Conservation (phyloP, 225 moss, liverwort and hornwort species). For the Rhytidiadelphus loreus region DNA sequence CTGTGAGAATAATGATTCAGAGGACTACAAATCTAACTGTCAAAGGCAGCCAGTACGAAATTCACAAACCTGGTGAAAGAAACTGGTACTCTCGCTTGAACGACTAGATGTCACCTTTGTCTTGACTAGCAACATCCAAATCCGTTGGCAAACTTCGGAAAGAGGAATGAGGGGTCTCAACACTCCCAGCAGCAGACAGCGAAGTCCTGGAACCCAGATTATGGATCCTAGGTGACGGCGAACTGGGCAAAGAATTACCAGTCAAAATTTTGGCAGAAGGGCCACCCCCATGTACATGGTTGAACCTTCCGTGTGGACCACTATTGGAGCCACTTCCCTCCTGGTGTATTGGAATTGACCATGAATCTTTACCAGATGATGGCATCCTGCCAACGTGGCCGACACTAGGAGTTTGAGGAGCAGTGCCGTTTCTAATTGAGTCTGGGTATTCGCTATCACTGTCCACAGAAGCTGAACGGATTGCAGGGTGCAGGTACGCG, state of each 20-base stretch:
- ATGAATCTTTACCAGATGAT: background rate
- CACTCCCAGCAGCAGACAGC: background rate
- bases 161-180: background rate
- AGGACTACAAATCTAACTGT: background rate
- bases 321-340: background rate
- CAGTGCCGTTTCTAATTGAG: constrained; percentile 13
- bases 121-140: background rate
- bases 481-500: constrained; percentile 58
- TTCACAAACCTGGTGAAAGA: background rate
- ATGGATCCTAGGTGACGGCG: background rate
- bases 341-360: background rate
- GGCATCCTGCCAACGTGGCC: background rate
- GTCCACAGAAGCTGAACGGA: constrained; percentile 6
- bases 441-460: constrained; percentile 3
- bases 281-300: background rate
- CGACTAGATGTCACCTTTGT: background rate
- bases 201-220: background rate
- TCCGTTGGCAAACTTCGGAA: background rate
- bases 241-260: background rate
- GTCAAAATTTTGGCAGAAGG: background rate
- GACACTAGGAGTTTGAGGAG: background rate
- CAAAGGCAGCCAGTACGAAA: background rate
- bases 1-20: background rate
- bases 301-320: background rate
- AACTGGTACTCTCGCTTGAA: background rate